Evolutionary conservation across 1,284 basidiomycete species (phyloP), one percentile per base, ranked within the genome.

Genomic region (Gymnopus androsaceus): DNA sequence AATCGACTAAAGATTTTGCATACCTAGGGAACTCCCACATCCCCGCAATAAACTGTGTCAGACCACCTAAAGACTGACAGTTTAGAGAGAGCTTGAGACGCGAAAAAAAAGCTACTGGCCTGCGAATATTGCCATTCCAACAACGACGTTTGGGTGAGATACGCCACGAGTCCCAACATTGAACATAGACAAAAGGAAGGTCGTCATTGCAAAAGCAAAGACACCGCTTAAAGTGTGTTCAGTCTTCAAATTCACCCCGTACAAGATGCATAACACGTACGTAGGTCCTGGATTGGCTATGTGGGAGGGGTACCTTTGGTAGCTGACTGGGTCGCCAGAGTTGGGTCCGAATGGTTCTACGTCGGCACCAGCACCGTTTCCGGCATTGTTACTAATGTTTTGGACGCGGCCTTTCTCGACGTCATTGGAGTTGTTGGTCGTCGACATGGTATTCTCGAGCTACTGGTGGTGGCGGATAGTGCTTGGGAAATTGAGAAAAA

Each of bases 11-110:
- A n/a, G n/a, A n/a, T n/a, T n/a, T n/a, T n/a, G n/a, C n/a, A n/a
- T n/a, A n/a, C 40, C 81, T 76, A 1, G 89, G 88, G 69, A 93
- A 93, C 69, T 88, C 86, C 87, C 88, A 90, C 85, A 89, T 87
- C 41, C 88, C 87, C 7, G 87, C 87, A 27, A 87, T 66, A 61
- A 90, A 76, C 67, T 90, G 95, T 7, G 82, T 83, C 28, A 95
- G 80, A 59, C 95, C 95, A 57, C 94, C 95, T 45, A 12, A 25
- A 33, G 12, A 14, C 12, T 30, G 8, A 23, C 6, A 42, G 12
- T 11, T 42, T 5, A 42, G 44, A 30, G 9, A 46, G 11, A 30
- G 27, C 17, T 12, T n/a, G 12, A 14, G 25, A 8, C 41, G 28
- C 11, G 25, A 27, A 7, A n/a, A 19, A 2, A 30, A 19, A 17